Evolutionary conservation across 2,329 filamentous ascomycete genomes (phyloP), one percentile per base, ranked within the genome.

Genomic region (Acrocalymma vagum): DNA sequence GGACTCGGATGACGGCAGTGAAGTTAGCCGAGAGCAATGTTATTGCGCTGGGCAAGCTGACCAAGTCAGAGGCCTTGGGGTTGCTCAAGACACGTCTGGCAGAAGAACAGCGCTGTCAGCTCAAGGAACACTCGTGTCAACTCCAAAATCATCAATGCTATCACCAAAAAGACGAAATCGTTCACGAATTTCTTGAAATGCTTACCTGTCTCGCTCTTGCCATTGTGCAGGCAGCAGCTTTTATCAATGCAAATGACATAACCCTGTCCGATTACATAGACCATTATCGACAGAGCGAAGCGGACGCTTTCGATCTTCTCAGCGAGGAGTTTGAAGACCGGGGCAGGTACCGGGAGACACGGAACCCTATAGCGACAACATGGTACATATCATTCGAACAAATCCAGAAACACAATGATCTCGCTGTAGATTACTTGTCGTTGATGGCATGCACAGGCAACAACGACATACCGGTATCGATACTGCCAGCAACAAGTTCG

Each of bases 371-470:
- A 9, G 57, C 57, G 3, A 62, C 49, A 3, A 72, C 63, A 15
- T 72, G 57, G 66, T 50, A 62, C 3, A 59, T 71, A 15, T 70
- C 65, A 9, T 72, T 72, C 29, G 39, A 63, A 6, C 55, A 68
- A 22, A 71, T 72, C 17, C 55, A 47, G 27, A 29, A 40, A 16
- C n/a, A 48, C 1, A 38, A 72, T 40, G 18, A 41, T 11, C 30
- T 67, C 6, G 71, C 69, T 1, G 50, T 50, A 0, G 53, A 67
- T 7, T 62, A 64, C 31, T 45, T 72, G 15, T 66, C 48, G 6
- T 63, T 65, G 9, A 67, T 71, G 51, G 55, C 63, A 10, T 71
- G 63, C 38, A 48, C 70, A 50, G 30, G 60, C 26, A 45, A 56
- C 14, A 55, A 51, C 21, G 50, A 61, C 26, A 67, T 72, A 38